phyloP scores from a whole-genome alignment of 1,284 basidiomycete genomes.

The Microbotryum silenes-acaulis region DNA sequence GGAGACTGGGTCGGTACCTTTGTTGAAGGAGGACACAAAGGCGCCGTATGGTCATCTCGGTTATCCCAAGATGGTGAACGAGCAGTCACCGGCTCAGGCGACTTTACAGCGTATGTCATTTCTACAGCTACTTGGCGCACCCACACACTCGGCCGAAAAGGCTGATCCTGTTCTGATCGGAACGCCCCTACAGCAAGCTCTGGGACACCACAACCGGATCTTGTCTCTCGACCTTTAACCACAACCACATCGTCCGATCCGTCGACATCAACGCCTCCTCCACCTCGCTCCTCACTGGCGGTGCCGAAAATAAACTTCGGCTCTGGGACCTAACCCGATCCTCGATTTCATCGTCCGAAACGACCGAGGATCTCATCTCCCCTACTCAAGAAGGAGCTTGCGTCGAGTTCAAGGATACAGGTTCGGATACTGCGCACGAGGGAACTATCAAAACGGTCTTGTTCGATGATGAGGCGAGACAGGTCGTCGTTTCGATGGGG shows the following conservation, averaged over 20 bases:
- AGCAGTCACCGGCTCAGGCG: slow-evolving; percentile 89
- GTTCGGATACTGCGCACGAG: slow-evolving; percentile 52
- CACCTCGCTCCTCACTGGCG: slow-evolving; percentile 74
- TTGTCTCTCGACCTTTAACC: slow-evolving; percentile 81
- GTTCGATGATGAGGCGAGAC: slow-evolving; percentile 72
- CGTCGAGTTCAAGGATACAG: slow-evolving; percentile 12
- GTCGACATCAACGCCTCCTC: slow-evolving; percentile 70
- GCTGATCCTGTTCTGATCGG: not conserved
- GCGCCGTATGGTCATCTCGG: slow-evolving; percentile 95
- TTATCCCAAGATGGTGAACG: slow-evolving; percentile 61
- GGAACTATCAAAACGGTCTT: slow-evolving; percentile 86
- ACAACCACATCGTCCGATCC: slow-evolving; percentile 95
- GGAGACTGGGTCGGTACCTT: slow-evolving; percentile 99
- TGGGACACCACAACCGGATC: slow-evolving; percentile 94
- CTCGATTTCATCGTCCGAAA: slow-evolving; percentile 53
- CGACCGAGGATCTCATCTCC: slow-evolving; percentile 36
- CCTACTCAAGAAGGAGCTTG: slow-evolving; percentile 4
- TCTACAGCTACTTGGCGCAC: not conserved
- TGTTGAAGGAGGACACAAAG: slow-evolving; percentile 68
- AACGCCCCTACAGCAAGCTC: slow-evolving; percentile 59
- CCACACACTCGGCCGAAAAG: slow-evolving; percentile 6
- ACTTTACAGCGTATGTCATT: slow-evolving; percentile 85
- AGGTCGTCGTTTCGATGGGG: slow-evolving; percentile 70
- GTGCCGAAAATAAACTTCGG: slow-evolving; percentile 94
- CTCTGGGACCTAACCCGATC: slow-evolving; percentile 79